Evolutionary conservation across 2,329 filamentous ascomycete species (phyloP).

Genomic region (Clonostachys chloroleuca): DNA sequence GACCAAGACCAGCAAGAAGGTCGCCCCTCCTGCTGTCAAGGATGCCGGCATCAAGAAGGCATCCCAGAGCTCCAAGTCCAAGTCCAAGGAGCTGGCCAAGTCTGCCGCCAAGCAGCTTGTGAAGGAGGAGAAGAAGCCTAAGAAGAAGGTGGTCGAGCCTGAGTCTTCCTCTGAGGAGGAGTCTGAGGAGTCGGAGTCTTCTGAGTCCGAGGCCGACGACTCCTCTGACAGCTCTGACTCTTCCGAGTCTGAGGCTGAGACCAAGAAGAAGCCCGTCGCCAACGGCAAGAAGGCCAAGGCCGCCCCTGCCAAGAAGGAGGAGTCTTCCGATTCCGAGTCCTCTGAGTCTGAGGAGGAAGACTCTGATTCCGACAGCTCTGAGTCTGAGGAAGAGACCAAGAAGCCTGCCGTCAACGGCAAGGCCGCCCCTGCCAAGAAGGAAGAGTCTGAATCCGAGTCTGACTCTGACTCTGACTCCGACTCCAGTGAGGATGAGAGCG

Average conservation of each 20-base stretch:
- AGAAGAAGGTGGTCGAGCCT: slow-evolving; percentile 36
- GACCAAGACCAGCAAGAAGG: slow-evolving; percentile 33
- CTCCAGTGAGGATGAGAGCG: slow-evolving; percentile 23
- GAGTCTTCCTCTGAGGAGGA: slow-evolving; percentile 31
- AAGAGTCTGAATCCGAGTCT: slow-evolving; percentile 19
- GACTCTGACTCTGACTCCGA: slow-evolving; percentile 25
- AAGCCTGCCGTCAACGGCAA: not conserved
- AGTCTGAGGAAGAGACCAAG: slow-evolving; percentile 1
- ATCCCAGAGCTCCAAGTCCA: slow-evolving; percentile 58
- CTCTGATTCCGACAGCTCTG: slow-evolving; percentile 10
- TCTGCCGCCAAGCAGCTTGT: slow-evolving; percentile 46
- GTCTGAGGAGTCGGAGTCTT: slow-evolving; percentile 17
- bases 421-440: slow-evolving; percentile 4
- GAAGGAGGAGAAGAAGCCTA: slow-evolving; percentile 43
- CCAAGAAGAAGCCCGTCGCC: slow-evolving; percentile 25
- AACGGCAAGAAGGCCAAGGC: slow-evolving; percentile 23
- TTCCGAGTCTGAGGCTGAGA: slow-evolving; percentile 25
- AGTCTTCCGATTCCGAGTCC: slow-evolving; percentile 24
- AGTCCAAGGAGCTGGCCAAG: slow-evolving; percentile 66
- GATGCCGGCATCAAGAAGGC: slow-evolving; percentile 64
- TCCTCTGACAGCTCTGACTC: slow-evolving; percentile 18
- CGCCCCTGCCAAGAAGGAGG: slow-evolving; percentile 15
- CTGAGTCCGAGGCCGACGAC: slow-evolving; percentile 5
- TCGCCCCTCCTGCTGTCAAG: slow-evolving; percentile 56
- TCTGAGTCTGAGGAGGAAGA: slow-evolving; percentile 15